Percentiles rank a stretch among this genome's conserved stretches.
phyloP scores from a whole-genome alignment of 2,329 filamentous ascomycete species.

The Penicillium capsulatum region DNA sequence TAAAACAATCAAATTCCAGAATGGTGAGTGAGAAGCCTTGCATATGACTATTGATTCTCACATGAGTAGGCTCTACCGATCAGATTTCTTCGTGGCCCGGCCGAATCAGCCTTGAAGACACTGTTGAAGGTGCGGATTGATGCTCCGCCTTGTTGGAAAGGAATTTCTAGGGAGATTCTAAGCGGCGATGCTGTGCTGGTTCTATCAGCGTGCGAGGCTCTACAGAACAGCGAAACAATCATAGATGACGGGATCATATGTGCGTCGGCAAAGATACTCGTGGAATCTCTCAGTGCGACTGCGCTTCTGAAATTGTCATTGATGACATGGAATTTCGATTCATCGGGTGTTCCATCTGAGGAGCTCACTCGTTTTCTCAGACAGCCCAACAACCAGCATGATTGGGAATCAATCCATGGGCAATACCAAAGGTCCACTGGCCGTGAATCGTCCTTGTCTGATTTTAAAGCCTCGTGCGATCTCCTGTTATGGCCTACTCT shows the following conservation, averaged over 20 bases:
- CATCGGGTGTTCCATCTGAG: not conserved
- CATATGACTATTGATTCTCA: conserved; percentile 5
- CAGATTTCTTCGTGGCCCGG: conserved; percentile 3
- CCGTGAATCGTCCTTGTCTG: not conserved
- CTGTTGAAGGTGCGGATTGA: conserved; percentile 6
- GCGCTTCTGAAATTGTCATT: not conserved
- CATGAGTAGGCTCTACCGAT: conserved; percentile 6
- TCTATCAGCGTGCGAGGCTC: conserved; percentile 4
- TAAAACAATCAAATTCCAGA: not conserved
- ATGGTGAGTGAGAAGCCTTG: conserved; percentile 5
- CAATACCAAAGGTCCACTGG: not conserved
- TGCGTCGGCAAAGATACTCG: not conserved
- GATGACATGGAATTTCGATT: not conserved
- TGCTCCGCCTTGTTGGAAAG: conserved; percentile 4
- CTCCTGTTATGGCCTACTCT: not conserved
- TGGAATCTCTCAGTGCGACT: not conserved
- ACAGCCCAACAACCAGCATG: conserved; percentile 1
- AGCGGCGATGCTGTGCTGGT: conserved; percentile 3
- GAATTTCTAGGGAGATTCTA: conserved; percentile 3
- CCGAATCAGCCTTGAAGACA: conserved; percentile 6
- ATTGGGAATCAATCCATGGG: not conserved
- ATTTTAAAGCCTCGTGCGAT: not conserved
- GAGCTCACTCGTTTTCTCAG: not conserved
- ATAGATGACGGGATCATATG: not conserved
- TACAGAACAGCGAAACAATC: conserved; percentile 1